Base-by-base conservation (phyloP, 2,329 filamentous ascomycete genomes). In the Endoconidiophora laricicola region DNA sequence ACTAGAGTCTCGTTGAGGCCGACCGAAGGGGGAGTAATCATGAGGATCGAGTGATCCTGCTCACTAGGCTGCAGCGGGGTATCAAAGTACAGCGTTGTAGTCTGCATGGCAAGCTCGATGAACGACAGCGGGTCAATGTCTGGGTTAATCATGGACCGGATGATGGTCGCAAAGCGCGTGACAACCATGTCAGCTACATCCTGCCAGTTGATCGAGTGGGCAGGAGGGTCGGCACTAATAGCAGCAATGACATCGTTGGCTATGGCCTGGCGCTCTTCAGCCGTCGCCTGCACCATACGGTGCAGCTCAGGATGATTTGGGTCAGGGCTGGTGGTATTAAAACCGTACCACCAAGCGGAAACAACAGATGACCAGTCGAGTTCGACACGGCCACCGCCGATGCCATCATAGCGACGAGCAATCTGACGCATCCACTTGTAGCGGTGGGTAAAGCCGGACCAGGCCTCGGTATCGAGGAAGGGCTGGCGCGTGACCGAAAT, bases 151-250 rank as follows among this genome's bases (percentile, higher is more conserved):
- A 75, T 63, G 4, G 65, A 58, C 2, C 56, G 56, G 24, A 87
- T 62, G 22, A 76, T 67, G 29, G 72, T 65, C 3, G 71, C 70
- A 57, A 81, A 86, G 1, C 82, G 71, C 3, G 67, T 60, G 3
- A 84, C 67, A 3, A 87, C 65, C 67, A 82, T 70, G 56, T 88
- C 83, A 0, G 72, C 69, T 1, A 82, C 65, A 0, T 65, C 69
- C 58, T 86, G 83, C 83, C 83, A 87, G 57, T 84, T 65, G 23
- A 74, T 59, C 12, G 46, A 36, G 14, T n/a, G 10, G 14, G 46
- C 23, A 7, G 37, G 41, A 14, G 24, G 44, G 29, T 44, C 22
- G 7, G 18, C 23, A 16, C 57, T 54, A 22, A 54, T 56, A 43
- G 76, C 61, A 0, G 59, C 50, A 2, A 62, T 62, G 1, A 82